Conservation (phyloP, 352 stramenopile species). For the Phytopythium montanum region DNA sequence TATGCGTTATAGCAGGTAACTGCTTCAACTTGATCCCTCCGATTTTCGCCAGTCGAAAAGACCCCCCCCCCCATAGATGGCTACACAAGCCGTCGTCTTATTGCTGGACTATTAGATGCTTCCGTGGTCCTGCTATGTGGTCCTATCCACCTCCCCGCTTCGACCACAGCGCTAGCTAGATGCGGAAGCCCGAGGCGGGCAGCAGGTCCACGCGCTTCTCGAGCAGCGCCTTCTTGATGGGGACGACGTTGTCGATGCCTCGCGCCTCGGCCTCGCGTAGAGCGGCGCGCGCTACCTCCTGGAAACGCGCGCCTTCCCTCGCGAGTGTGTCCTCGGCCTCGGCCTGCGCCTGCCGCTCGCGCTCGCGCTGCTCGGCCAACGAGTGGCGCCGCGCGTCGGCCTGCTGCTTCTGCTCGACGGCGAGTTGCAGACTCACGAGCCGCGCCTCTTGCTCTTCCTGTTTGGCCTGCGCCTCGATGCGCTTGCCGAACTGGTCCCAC, state of each 20-base stretch:
- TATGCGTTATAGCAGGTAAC: not conserved
- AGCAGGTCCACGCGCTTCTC: conserved; percentile 74
- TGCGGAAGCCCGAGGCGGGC: conserved; percentile 63
- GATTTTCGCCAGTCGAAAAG: too few species aligned
- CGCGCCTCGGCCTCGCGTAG: conserved; percentile 56
- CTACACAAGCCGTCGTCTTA: too few species aligned
- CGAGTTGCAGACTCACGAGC: conserved; percentile 55
- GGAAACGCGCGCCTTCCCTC: conserved; percentile 58
- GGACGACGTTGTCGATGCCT: conserved; percentile 59
- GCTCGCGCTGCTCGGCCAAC: conserved; percentile 34
- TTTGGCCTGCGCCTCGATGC: conserved; percentile 45
- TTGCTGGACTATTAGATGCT: too few species aligned
- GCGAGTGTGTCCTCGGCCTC: conserved; percentile 30
- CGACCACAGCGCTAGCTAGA: conserved; percentile 37
- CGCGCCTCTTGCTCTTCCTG: conserved; percentile 64
- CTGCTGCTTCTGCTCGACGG: conserved; percentile 73
- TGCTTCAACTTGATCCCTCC: not conserved
- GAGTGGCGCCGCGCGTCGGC: conserved; percentile 60
- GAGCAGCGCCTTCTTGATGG: conserved; percentile 66
- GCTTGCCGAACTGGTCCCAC: conserved; percentile 67
- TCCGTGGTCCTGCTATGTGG: too few species aligned
- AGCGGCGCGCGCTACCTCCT: conserved; percentile 42
- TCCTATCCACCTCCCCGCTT: too few species aligned
- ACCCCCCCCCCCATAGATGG: too few species aligned
- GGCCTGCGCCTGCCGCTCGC: conserved; percentile 25